phyloP scores from a whole-genome alignment of 257 asterid genomes.

The Fraxinus pennsylvanica region DNA sequence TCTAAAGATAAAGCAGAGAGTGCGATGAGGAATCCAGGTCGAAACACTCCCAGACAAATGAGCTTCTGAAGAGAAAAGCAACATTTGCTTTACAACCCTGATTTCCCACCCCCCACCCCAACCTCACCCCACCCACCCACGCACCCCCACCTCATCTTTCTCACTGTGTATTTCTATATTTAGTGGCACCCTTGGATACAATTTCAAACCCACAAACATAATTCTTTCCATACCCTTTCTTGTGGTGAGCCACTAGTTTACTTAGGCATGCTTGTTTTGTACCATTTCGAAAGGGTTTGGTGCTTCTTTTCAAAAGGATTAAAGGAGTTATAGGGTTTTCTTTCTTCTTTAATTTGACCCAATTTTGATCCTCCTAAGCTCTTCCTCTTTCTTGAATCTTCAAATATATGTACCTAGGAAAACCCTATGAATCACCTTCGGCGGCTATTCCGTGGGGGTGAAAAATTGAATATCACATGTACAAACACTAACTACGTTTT shows the following conservation, averaged over 20 bases:
- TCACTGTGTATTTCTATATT: conserved; percentile 36
- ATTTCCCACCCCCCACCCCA: background rate
- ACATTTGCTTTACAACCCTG: conserved; percentile 53
- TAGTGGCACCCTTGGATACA: conserved; percentile 39
- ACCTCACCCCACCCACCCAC: background rate
- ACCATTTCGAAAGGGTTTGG: conserved; percentile 16
- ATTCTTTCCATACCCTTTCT: conserved; percentile 25
- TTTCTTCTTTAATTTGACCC: conserved; percentile 32
- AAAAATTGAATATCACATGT: background rate
- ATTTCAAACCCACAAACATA: conserved; percentile 35
- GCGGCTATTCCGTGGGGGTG: background rate
- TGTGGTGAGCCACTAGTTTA: conserved; percentile 1
- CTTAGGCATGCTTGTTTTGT: conserved; percentile 20
- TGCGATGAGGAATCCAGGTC: conserved; percentile 53
- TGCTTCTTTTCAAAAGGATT: background rate
- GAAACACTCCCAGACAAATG: conserved; percentile 60
- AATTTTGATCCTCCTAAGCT: conserved; percentile 37
- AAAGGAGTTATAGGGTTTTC: background rate
- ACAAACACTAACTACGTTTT: conserved; percentile 5
- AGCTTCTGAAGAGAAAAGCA: conserved; percentile 54
- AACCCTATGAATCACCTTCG: background rate
- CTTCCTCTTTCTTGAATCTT: conserved; percentile 7
- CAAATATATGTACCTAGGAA: background rate
- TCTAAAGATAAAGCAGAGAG: conserved; percentile 13
- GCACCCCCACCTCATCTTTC: conserved; percentile 14